These are phyloP conservation scores for Eucalyptus cloeziana DNA, from an alignment of 345 rosid genomes.

Conservation along the genomic window DNA sequence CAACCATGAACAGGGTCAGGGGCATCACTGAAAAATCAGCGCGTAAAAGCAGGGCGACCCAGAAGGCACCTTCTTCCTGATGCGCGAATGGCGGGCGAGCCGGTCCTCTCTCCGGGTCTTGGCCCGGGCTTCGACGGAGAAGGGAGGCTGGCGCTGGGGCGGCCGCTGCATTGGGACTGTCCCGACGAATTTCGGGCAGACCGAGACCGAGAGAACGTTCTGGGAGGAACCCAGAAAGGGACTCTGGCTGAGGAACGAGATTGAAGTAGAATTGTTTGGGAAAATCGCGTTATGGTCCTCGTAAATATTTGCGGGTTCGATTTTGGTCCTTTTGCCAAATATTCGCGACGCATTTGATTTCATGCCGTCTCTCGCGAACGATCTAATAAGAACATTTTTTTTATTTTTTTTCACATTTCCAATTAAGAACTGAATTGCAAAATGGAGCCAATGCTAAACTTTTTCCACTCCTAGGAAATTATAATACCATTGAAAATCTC, in stretches of 20 bases:
- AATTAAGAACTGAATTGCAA: too few species aligned
- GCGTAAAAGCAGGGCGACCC: not conserved
- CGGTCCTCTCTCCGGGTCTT: constrained; percentile 58
- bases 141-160: constrained; percentile 4
- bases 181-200: not conserved
- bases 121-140: constrained; percentile 49
- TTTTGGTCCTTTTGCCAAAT: too few species aligned
- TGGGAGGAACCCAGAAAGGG: constrained; percentile 1
- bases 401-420: too few species aligned
- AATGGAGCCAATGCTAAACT: too few species aligned
- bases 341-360: too few species aligned
- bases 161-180: constrained; percentile 9
- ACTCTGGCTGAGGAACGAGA: not conserved
- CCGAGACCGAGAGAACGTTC: not conserved
- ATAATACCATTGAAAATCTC: too few species aligned
- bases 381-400: too few species aligned
- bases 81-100: constrained; percentile 76
- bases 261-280: not conserved
- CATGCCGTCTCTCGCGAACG: too few species aligned
- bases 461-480: not conserved
- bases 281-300: too few species aligned
- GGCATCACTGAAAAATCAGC: not conserved
- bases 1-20: not conserved
- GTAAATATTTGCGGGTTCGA: too few species aligned
- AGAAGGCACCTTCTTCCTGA: constrained; percentile 72